Conservation (phyloP, 1,284 basidiomycete species). For the Pseudozyma flocculosa region DNA sequence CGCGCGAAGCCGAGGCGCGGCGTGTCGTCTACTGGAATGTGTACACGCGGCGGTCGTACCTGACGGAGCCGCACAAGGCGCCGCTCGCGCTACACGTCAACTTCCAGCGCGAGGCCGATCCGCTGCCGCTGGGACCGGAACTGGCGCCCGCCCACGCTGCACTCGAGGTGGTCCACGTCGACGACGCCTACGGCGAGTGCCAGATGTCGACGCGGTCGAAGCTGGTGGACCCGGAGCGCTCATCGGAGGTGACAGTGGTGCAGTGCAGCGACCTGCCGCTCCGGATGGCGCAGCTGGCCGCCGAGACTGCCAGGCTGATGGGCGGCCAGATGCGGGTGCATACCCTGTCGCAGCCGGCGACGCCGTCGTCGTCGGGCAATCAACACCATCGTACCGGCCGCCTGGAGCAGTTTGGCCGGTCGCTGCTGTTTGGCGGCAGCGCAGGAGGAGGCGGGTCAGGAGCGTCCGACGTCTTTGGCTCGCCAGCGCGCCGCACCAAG, state of each 20-base stretch:
- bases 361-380: no score
- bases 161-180: slow-evolving; percentile 33
- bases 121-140: slow-evolving; percentile 32
- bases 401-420: slow-evolving; percentile 41
- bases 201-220: slow-evolving; percentile 29
- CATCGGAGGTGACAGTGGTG: slow-evolving; percentile 15
- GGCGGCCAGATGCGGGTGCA: background rate
- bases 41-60: slow-evolving; percentile 25
- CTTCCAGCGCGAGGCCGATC: slow-evolving; percentile 7
- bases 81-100: slow-evolving; percentile 34
- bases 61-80: slow-evolving; percentile 19
- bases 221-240: slow-evolving; percentile 6
- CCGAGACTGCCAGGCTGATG: slow-evolving; percentile 24
- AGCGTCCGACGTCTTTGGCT: slow-evolving; percentile 41
- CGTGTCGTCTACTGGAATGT: slow-evolving; percentile 48
- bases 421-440: slow-evolving; percentile 34
- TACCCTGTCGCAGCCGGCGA: background rate
- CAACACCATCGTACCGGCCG: slow-evolving; percentile 40
- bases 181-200: slow-evolving; percentile 35
- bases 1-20: slow-evolving; percentile 17
- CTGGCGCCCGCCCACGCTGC: slow-evolving; percentile 26
- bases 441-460: slow-evolving; percentile 17
- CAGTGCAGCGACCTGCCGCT: slow-evolving; percentile 18
- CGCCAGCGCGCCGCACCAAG: slow-evolving; percentile 34
- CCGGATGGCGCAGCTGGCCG: slow-evolving; percentile 24